Evolutionary conservation across 352 stramenopile species (phyloP).

Genomic region (Phytophthora uliginosa): DNA sequence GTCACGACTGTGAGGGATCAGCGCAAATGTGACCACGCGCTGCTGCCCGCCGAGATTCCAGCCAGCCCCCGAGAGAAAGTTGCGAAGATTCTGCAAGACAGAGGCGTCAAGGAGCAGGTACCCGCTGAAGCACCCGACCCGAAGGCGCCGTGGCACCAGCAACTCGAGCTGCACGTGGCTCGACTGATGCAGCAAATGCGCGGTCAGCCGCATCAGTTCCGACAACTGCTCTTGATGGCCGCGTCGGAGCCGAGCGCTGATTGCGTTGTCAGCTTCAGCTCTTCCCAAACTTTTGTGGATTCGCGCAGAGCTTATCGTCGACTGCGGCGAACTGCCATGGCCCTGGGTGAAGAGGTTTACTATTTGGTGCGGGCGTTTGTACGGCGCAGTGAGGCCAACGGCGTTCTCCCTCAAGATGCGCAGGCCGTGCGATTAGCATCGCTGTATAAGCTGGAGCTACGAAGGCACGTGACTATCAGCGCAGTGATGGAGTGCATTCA

Average conservation of each 20-base stretch:
- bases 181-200: conserved; percentile 59
- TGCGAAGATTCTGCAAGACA: conserved; percentile 27
- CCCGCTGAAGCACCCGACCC: conserved; percentile 15
- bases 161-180: conserved; percentile 57
- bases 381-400: conserved; percentile 50
- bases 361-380: conserved; percentile 50
- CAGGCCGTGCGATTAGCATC: conserved; percentile 64
- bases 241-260: conserved; percentile 27
- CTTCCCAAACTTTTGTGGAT: conserved; percentile 18
- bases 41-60: conserved; percentile 33
- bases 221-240: conserved; percentile 45
- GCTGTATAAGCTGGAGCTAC: conserved; percentile 70
- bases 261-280: conserved; percentile 4
- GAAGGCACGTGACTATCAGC: conserved; percentile 64
- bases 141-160: conserved; percentile 45
- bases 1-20: conserved; percentile 30
- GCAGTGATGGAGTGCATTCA: conserved; percentile 50
- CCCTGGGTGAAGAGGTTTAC: conserved; percentile 60
- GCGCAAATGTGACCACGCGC: conserved; percentile 38
- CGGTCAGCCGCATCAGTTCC: conserved; percentile 43
- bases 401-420: conserved; percentile 51
- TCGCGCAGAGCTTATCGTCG: conserved; percentile 45
- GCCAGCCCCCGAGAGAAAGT: conserved; percentile 32
- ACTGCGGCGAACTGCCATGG: conserved; percentile 43
- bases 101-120: conserved; percentile 21